Base-by-base conservation (phyloP, 495 filamentous ascomycete genomes). In the Filosporella fistucella region DNA sequence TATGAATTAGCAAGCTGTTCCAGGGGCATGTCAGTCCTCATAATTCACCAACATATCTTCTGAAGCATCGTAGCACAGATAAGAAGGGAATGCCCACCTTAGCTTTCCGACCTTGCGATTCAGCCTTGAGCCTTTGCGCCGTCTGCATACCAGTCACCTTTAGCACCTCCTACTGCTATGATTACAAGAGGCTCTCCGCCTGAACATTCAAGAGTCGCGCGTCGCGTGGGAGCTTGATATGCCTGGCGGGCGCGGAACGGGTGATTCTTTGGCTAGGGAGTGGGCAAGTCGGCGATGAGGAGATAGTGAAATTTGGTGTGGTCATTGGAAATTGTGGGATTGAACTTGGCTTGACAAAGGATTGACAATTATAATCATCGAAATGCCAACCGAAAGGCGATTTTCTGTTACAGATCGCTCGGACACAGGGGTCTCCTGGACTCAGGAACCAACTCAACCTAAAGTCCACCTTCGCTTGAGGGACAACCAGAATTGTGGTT, bases 1-100 rank as follows among this genome's bases (percentile, higher is more conserved):
- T 98, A 98, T 47, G 91, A 96, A 64, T 84, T 87, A 61, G 89
- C 88, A 72, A 98, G 91, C 91, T 97, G 50, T 49, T 47, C 45
- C 20, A 49, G 49, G 54, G 16, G 23, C n/a, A 35, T 33, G 28
- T 57, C 23, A 57, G 45, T 18, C 17, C n/a, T n/a, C n/a, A n/a
- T n/a, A n/a, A n/a, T n/a, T n/a, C n/a, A n/a, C n/a, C n/a, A n/a
- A n/a, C n/a, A n/a, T n/a, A n/a, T n/a, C n/a, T n/a, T n/a, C n/a
- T n/a, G n/a, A n/a, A n/a, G n/a, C n/a, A n/a, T n/a, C n/a, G n/a
- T n/a, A n/a, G n/a, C n/a, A n/a, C n/a, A n/a, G n/a, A n/a, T n/a
- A n/a, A n/a, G n/a, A n/a, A n/a, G n/a, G n/a, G n/a, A n/a, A n/a
- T n/a, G n/a, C 75, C 51, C 55, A 95, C 90, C 86, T 95, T 96